Conservation (phyloP, 176 grass and related monocot genomes). For the Oryza meyeriana region DNA sequence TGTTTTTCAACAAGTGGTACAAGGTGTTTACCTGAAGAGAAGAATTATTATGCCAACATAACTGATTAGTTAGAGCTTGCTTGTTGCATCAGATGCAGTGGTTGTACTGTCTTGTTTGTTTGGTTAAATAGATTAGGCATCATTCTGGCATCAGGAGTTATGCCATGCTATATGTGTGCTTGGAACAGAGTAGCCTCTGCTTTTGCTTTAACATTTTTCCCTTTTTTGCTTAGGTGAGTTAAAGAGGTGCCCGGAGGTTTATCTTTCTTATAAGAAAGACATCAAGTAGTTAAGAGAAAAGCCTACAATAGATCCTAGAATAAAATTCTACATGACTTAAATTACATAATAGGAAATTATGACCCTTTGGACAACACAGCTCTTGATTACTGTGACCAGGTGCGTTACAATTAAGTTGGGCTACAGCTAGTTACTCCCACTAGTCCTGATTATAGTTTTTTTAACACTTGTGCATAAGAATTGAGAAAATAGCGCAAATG, state of each 20-base stretch:
- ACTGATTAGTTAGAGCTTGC: background rate
- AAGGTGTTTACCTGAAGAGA: background rate
- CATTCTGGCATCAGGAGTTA: constrained; percentile 16
- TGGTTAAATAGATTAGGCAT: constrained; percentile 8
- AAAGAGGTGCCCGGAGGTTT: background rate
- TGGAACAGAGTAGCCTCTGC: background rate
- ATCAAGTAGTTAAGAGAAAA: background rate
- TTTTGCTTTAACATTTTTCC: constrained; percentile 3
- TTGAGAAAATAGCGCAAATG: too few relatives aligned
- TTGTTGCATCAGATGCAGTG: background rate
- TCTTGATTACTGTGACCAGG: background rate
- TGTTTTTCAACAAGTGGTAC: background rate
- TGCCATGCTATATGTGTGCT: background rate
- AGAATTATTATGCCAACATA: background rate
- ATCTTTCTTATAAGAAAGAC: background rate
- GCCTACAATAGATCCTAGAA: background rate
- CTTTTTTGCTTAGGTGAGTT: background rate
- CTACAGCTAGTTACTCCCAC: background rate
- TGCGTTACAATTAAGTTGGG: background rate
- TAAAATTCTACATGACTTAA: background rate
- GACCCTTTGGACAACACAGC: background rate
- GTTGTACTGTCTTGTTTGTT: background rate
- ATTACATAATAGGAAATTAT: background rate
- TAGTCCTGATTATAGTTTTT: background rate
- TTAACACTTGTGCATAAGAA: too few relatives aligned